Conservation (phyloP, 345 rosid genomes). For the Arabis alpina region DNA sequence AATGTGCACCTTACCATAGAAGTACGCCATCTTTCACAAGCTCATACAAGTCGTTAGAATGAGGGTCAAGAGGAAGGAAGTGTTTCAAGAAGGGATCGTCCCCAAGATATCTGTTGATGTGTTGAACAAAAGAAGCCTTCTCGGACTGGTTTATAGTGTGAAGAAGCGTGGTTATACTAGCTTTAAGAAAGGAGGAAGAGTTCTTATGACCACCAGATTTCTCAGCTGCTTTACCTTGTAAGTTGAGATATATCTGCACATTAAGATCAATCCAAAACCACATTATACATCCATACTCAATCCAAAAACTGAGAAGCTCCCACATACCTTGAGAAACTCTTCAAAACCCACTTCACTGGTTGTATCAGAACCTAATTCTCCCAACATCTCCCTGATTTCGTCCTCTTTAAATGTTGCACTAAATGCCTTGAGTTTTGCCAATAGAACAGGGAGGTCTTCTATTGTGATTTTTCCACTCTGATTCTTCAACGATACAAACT, state of each 20-base stretch:
- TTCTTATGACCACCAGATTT: slow-evolving; percentile 65
- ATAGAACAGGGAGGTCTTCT: slow-evolving; percentile 62
- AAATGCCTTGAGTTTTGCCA: slow-evolving; percentile 69
- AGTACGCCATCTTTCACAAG: slow-evolving; percentile 92
- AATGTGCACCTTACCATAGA: slow-evolving; percentile 59
- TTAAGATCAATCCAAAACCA: slow-evolving; percentile 33
- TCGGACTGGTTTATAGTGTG: slow-evolving; percentile 77
- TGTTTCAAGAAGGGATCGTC: slow-evolving; percentile 88
- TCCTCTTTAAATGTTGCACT: slow-evolving; percentile 62
- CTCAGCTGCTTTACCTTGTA: slow-evolving; percentile 65
- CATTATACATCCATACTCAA: slow-evolving; percentile 16
- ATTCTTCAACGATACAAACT: slow-evolving; percentile 67
- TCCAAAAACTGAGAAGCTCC: slow-evolving; percentile 1
- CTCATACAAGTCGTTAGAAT: slow-evolving; percentile 68
- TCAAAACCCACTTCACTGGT: slow-evolving; percentile 67
- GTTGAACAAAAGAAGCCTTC: slow-evolving; percentile 79
- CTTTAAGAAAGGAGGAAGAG: slow-evolving; percentile 75
- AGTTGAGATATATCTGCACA: slow-evolving; percentile 65
- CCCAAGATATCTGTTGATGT: slow-evolving; percentile 86
- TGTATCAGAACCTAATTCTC: slow-evolving; percentile 48
- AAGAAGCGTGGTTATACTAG: slow-evolving; percentile 67
- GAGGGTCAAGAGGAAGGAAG: slow-evolving; percentile 86
- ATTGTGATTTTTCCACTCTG: slow-evolving; percentile 63
- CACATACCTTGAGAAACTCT: slow-evolving; percentile 74
- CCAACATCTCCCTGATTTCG: slow-evolving; percentile 57